Evolutionary conservation across 768 basidiomycete genomes (phyloP).

Genomic region (Panus rudis): DNA sequence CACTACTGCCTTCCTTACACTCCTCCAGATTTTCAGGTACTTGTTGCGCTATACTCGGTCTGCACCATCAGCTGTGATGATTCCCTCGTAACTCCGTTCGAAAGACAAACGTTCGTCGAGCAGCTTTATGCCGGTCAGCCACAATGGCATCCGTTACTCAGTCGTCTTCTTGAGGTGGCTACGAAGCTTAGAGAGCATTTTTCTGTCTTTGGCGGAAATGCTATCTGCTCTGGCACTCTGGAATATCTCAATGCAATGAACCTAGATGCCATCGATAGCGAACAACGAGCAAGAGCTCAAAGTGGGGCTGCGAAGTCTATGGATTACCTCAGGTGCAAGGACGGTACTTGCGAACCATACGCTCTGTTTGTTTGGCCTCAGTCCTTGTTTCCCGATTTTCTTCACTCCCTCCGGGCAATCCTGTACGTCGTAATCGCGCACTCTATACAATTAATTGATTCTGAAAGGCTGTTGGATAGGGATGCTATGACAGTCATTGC

Average conservation of each 20-base stretch:
- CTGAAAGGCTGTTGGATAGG: constrained; percentile 1
- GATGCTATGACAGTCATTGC: constrained; percentile 10
- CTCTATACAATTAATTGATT: neutral
- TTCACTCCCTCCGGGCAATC: neutral
- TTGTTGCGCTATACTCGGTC: constrained; percentile 8
- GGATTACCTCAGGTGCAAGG: neutral
- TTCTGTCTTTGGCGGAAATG: too few relatives aligned
- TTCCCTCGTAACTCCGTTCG: too few relatives aligned
- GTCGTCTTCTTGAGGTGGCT: constrained; percentile 23
- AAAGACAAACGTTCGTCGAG: constrained; percentile 1
- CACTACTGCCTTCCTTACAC: too few relatives aligned
- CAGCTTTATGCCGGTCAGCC: neutral
- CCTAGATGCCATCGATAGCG: too few relatives aligned
- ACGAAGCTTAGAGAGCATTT: too few relatives aligned
- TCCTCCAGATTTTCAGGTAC: constrained; percentile 4
- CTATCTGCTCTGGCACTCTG: too few relatives aligned
- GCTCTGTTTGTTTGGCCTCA: constrained; percentile 1
- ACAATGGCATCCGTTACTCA: constrained; percentile 9
- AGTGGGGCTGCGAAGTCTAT: too few relatives aligned
- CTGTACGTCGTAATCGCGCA: constrained; percentile 1
- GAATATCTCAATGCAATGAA: too few relatives aligned
- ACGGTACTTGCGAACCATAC: neutral
- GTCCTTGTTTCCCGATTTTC: neutral
- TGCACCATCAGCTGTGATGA: constrained; percentile 6
- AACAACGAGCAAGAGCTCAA: too few relatives aligned